Evolutionary conservation across 495 filamentous ascomycete species (phyloP), one percentile per base, ranked within the genome.

Genomic region (Parachaetomium inaequale): DNA sequence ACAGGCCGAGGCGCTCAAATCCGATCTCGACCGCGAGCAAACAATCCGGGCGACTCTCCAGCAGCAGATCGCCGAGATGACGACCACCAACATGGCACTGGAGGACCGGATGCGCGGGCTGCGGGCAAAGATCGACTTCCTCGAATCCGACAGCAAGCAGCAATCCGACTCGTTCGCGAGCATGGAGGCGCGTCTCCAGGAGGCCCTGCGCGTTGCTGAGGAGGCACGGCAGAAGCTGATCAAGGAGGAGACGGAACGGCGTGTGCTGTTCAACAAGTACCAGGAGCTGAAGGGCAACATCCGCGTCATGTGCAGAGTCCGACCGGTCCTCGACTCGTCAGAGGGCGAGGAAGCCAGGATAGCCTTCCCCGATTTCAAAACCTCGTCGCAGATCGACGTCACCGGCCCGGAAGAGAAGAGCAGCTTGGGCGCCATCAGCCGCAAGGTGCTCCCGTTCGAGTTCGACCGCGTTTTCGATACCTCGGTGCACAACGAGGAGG

Each of bases 221-320:
- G 80, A 83, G 45, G 85, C 87, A 3, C 87, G 91, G 54, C 88
- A 91, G 59, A 96, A 93, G 70, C 77, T 99, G 31, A 87, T 94
- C 53, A 88, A 84, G 58, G 94, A 99, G 72, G 94, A 99, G 72
- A 95, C 90, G 1, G 77, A 96, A 25, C 84, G 94, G 29, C 86
- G 95, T 40, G 93, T 94, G 67, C 84, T 99, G 11, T 96, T 97
- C 78, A 97, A 98, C 71, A 93, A 96, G 72, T 92, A 98, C 38
- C 93, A 98, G 71, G 95, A 99, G 66, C 82, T 99, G n/a, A 96
- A 96, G 74, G 94, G 94, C 58, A 99, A 99, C 66, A 99, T 99
- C 66, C 89, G 94, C 11, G 94, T 99, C 42, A 98, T 98, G 82
- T 97, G 93, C 72, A 87, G 94, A 68, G 93, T 97, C 32, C 89